Percentiles rank a stretch among this genome's conserved stretches.
Evolutionary conservation across 805 yeast genomes (phyloP).

Genomic region (Dipodascopsis uninucleata): DNA sequence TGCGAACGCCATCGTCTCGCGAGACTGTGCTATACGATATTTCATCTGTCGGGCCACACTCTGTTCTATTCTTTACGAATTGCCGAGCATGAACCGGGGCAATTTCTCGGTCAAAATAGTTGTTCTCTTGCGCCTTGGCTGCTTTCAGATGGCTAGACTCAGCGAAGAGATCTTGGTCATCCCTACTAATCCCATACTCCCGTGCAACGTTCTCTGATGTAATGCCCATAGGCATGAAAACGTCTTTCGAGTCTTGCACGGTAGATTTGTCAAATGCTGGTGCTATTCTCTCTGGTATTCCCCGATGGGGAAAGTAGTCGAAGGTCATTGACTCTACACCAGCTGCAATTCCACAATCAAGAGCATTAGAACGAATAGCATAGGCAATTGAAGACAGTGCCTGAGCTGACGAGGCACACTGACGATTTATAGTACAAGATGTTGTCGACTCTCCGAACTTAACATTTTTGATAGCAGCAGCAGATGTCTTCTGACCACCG

Average conservation of each 20-base stretch:
- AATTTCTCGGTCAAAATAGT: conserved; percentile 71
- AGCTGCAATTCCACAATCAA: conserved; percentile 39
- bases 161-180: conserved; percentile 73
- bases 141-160: conserved; percentile 73
- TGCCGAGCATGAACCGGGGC: conserved; percentile 49
- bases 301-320: conserved; percentile 43
- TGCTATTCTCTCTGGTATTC: conserved; percentile 38
- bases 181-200: conserved; percentile 54
- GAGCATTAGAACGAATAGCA: conserved; percentile 36
- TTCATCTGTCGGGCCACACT: conserved; percentile 7
- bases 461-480: conserved; percentile 38
- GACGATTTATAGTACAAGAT: conserved; percentile 40
- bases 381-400: conserved; percentile 39
- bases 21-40: conserved; percentile 20
- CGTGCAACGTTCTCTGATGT: conserved; percentile 78
- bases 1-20: conserved; percentile 39
- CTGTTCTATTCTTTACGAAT: conserved; percentile 18
- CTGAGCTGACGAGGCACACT: conserved; percentile 43
- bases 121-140: conserved; percentile 53
- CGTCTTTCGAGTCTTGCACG: conserved; percentile 54
- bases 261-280: no score
- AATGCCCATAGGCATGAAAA: conserved; percentile 84
- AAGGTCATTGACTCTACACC: conserved; percentile 45
- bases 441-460: conserved; percentile 40
- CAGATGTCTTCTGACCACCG: conserved; percentile 42